Base-by-base conservation (phyloP, 257 asterid species). In the Solanum pennellii region DNA sequence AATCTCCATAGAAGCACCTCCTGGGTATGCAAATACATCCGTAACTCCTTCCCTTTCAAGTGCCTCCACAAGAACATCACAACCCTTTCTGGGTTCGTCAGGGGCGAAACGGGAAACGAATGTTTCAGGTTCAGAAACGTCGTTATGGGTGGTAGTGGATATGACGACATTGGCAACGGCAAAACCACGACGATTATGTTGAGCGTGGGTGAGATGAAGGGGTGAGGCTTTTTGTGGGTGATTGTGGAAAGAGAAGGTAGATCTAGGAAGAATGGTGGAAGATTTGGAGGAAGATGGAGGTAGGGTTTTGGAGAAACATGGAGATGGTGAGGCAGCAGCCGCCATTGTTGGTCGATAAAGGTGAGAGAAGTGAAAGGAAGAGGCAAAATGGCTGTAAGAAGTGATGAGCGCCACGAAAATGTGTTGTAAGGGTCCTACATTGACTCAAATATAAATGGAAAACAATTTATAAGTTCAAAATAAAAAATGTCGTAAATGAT, bases 1-100 rank as follows among this genome's bases (percentile, higher is more conserved):
- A 31, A 86, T 86, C 87, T 86, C 87, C 83, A 86, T 29, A 4
- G 87, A 71, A n/a, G 87, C 87, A 80, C 87, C 87, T 6, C 87
- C 87, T 5, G 87, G 87, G 56, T 86, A 86, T 1, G 87, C 87
- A 39, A 86, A 86, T 5, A 86, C 87, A 41, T 71, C 47, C 9
- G 87, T 86, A 56, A 86, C 87, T 1, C 87, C 87, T 29, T 71
- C 83, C 23, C 87, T 59, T 60, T 86, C 87, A 1, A 86, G 52
- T 3, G 87, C 87, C 18, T 86, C 87, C 49, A 86, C 87, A 29
- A 86, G 87, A n/a, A 86, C 87, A 42, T 86, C 87, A 44, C 71
- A 31, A 3, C 87, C 87, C 71, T 86, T 86, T 39, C 87, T 25
- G 52, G 87, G 87, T 29, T 86, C 83, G 25, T 86, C 87, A 45